Conservation (phyloP, 306 rosid genomes). For the peach (Prunus persica) region DNA sequence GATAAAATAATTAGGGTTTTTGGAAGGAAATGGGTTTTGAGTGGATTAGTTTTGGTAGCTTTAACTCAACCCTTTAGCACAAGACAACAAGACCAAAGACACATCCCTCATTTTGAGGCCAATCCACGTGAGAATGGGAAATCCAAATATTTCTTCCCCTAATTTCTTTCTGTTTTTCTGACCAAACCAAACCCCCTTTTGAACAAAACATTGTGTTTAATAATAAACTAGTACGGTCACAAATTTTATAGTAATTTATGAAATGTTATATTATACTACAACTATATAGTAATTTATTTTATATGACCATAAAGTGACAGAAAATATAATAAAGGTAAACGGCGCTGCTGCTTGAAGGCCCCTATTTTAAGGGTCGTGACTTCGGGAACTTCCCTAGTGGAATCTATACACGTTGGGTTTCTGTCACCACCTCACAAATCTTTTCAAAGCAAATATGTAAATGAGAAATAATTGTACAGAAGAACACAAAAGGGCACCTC, state of each 20-base stretch:
- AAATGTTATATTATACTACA: slow-evolving; percentile 11
- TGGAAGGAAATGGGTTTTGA: slow-evolving; percentile 21
- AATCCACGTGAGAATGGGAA: slow-evolving; percentile 70
- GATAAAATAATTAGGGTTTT: slow-evolving; percentile 35
- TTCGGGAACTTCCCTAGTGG: slow-evolving; percentile 55
- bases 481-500: background rate
- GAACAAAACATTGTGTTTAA: background rate
- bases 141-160: slow-evolving; percentile 22
- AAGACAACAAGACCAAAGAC: slow-evolving; percentile 27
- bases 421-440: slow-evolving; percentile 17
- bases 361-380: slow-evolving; percentile 59
- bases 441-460: background rate
- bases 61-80: slow-evolving; percentile 25
- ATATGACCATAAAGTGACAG: slow-evolving; percentile 42
- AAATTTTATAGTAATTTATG: background rate
- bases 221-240: background rate
- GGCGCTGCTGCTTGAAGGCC: slow-evolving; percentile 52
- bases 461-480: background rate
- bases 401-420: slow-evolving; percentile 55
- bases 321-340: slow-evolving; percentile 35
- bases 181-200: slow-evolving; percentile 30
- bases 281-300: background rate
- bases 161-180: slow-evolving; percentile 2
- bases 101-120: slow-evolving; percentile 83
- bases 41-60: slow-evolving; percentile 38